Base-by-base conservation (phyloP, 257 asterid genomes). In the Marsdenia floribunda region DNA sequence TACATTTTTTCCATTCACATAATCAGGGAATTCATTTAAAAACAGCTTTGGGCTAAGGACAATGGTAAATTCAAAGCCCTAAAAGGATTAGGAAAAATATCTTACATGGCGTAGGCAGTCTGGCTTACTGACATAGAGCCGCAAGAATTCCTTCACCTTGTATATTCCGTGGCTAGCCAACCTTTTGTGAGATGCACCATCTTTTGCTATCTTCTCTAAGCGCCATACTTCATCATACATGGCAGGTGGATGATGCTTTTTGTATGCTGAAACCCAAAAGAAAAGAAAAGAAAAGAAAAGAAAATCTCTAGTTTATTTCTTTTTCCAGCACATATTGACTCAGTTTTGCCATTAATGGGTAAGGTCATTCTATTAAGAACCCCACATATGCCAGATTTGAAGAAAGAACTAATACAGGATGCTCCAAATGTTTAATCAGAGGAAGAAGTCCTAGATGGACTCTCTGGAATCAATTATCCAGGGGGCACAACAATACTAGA, bases 211-310 rank as follows among this genome's bases (percentile, higher is more conserved):
- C 86, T 85, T 88, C 73, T 85, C 89, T 79, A 93, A 75, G 29
- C 98, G 87, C 98, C 98, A 93, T 15, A 93, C 88, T 52, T 88
- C 93, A 76, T 93, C 98, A 0, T 50, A 76, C 80, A 77, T 47
- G 53, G 73, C 70, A 4, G 98, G 98, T 18, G 96, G 96, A 58
- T 88, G 78, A 73, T 85, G 96, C 82, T 93, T 93, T 84, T 83
- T 85, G 82, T 88, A 90, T 61, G 96, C 98, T 93, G 57, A 77
- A 68, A 18, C 61, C 24, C 65, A 21, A 55, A 29, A n/a, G 40
- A 76, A 29, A 67, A 33, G 83, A 47, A 80, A 35, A 75, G 58
- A 68, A 72, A 14, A 64, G 29, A 24, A 61, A 35, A 40, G 80
- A 71, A 40, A 70, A 72, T 52, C 49, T 49, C 69, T 59, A 75